Conservation (phyloP, 164 flowering plant species). For the Chimonanthus salicifolius region DNA sequence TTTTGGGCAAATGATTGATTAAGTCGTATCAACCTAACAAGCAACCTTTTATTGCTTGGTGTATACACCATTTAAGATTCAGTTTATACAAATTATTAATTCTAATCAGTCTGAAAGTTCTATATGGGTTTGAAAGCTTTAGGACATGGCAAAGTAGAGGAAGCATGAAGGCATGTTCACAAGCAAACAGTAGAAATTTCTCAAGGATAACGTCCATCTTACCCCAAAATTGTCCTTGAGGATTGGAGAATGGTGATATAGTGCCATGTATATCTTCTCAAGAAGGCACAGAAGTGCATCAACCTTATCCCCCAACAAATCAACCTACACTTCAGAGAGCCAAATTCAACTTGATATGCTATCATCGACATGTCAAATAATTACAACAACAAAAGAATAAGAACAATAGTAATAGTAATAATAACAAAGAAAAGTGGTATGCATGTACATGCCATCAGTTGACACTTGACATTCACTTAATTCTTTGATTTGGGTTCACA, state of each 20-base stretch:
- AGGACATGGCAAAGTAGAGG: background rate
- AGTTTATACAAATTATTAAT: too few species aligned
- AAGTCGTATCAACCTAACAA: background rate
- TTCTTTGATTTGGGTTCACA: background rate
- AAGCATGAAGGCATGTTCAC: background rate
- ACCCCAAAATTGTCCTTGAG: slow-evolving; percentile 42
- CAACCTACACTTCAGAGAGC: slow-evolving; percentile 40
- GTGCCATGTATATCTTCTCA: slow-evolving; percentile 35
- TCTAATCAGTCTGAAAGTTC: background rate
- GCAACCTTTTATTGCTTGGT: background rate
- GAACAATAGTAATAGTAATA: too few species aligned
- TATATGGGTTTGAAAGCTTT: too few species aligned
- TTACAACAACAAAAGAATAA: too few species aligned
- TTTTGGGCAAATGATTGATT: background rate
- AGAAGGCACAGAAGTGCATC: slow-evolving; percentile 54
- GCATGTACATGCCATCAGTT: too few species aligned
- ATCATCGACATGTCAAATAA: too few species aligned
- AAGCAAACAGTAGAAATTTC: background rate
- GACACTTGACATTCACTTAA: background rate
- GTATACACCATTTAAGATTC: background rate
- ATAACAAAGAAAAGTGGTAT: too few species aligned
- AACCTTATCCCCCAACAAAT: slow-evolving; percentile 73
- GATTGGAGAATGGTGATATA: slow-evolving; percentile 46
- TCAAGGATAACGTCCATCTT: slow-evolving; percentile 12
- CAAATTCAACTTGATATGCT: too few species aligned